These are phyloP conservation scores for Aspergillus novoparasiticus DNA, from an alignment of 2,329 filamentous ascomycete species.

Conservation along the genomic window DNA sequence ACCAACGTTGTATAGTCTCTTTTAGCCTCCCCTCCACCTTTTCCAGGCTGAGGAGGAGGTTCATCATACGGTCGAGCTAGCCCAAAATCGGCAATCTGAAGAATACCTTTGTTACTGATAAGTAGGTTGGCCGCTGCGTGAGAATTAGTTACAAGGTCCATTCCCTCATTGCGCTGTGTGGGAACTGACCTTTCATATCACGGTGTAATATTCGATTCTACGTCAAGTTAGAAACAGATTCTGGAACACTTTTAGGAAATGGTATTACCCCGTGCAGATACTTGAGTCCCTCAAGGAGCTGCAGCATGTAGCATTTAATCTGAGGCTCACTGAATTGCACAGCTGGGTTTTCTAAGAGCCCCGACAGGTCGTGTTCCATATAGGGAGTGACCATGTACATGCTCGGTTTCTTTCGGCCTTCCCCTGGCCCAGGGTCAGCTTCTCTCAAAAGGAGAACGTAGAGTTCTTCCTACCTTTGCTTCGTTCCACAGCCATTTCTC, in stretches of 20 bases:
- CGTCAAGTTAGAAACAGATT: conserved; percentile 17
- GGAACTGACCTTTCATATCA: conserved; percentile 76
- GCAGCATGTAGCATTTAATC: conserved; percentile 97
- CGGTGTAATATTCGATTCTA: conserved; percentile 82
- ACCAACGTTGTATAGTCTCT: conserved; percentile 96
- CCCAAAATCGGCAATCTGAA: conserved; percentile 97
- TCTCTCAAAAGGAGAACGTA: background rate
- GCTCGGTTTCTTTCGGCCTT: conserved; percentile 74
- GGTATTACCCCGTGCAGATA: conserved; percentile 76
- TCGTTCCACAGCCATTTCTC: conserved; percentile 94
- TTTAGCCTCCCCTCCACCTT: conserved; percentile 78
- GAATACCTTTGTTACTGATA: conserved; percentile 89
- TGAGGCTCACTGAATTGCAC: conserved; percentile 85
- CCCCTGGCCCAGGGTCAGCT: conserved; percentile 52
- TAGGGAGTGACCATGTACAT: conserved; percentile 99
- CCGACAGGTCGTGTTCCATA: conserved; percentile 98
- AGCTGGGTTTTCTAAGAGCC: conserved; percentile 89
- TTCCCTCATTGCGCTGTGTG: background rate
- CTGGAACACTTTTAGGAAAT: background rate
- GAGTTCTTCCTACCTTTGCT: conserved; percentile 55
- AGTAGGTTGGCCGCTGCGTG: conserved; percentile 80
- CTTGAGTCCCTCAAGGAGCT: conserved; percentile 83
- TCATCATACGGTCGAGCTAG: conserved; percentile 93
- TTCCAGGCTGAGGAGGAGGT: conserved; percentile 71
- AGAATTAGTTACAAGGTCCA: background rate